Conservation (phyloP, 1,139 yeast species). For the Lodderomyces theae region DNA sequence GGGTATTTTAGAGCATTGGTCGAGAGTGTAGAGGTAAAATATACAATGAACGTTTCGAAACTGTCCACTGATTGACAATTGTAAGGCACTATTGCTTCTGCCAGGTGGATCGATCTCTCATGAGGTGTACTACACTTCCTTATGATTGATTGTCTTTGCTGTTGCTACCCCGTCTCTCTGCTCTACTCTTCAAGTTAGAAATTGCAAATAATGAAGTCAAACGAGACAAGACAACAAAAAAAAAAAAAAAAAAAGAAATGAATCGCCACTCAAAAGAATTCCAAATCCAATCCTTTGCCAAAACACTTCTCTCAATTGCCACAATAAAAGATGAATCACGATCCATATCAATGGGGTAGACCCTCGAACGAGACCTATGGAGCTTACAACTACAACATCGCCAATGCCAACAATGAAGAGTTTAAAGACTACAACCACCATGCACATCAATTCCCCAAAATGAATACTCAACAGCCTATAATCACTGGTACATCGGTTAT, state of each 20-base stretch:
- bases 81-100: too few species aligned
- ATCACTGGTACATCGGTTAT: conserved; percentile 96
- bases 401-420: conserved; percentile 42
- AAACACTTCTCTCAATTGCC: background rate
- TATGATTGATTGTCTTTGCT: too few species aligned
- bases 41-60: too few species aligned
- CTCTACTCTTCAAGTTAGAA: too few species aligned
- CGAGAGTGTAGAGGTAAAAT: background rate
- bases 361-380: conserved; percentile 85
- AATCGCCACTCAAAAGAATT: conserved; percentile 5
- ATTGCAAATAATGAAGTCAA: too few species aligned
- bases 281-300: too few species aligned
- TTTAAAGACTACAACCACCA: conserved; percentile 16
- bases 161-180: too few species aligned
- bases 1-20: too few species aligned
- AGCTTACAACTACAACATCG: conserved; percentile 66
- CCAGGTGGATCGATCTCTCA: too few species aligned
- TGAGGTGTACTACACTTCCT: too few species aligned
- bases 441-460: conserved; percentile 51
- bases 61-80: too few species aligned
- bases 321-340: conserved; percentile 79
- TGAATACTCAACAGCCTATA: conserved; percentile 91
- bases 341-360: conserved; percentile 94
- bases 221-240: too few species aligned
- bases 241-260: background rate